Percentiles rank a stretch among this genome's conserved stretches.
Conservation (phyloP, 257 asterid genomes). For the Gynochthodes officinalis region DNA sequence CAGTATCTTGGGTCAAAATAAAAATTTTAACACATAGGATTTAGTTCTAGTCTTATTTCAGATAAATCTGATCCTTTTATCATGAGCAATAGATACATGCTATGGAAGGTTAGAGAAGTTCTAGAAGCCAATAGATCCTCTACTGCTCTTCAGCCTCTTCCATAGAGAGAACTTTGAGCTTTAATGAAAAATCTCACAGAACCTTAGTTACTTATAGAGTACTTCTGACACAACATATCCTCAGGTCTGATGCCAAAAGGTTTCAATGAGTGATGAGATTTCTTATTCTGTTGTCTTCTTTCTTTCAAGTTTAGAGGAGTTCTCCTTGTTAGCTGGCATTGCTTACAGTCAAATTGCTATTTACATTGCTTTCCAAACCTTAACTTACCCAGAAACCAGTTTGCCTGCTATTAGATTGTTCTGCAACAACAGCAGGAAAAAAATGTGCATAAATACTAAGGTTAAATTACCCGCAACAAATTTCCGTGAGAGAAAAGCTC, state of each 20-base stretch:
- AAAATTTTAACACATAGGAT: neutral
- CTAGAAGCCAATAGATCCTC: neutral
- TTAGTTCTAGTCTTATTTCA: neutral
- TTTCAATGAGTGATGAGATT: neutral
- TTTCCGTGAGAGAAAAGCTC: slow-evolving; percentile 95
- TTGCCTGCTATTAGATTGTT: neutral
- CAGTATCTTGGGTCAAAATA: neutral
- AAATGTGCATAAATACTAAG: neutral
- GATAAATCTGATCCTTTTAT: neutral
- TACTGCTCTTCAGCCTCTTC: neutral
- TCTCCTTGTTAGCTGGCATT: neutral
- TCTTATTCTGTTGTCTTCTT: neutral
- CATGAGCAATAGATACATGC: neutral
- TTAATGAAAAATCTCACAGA: neutral
- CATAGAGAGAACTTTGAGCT: neutral
- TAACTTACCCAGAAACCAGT: neutral
- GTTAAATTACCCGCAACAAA: slow-evolving; percentile 71
- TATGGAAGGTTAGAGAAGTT: neutral
- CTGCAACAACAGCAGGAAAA: neutral
- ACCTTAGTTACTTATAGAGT: neutral
- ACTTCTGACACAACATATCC: neutral
- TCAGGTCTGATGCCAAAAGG: neutral
- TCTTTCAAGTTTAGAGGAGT: neutral
- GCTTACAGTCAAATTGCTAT: neutral
- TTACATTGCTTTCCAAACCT: neutral